phyloP scores from a whole-genome alignment of 1,139 yeast species.

The Saccharomyces uvarum region DNA sequence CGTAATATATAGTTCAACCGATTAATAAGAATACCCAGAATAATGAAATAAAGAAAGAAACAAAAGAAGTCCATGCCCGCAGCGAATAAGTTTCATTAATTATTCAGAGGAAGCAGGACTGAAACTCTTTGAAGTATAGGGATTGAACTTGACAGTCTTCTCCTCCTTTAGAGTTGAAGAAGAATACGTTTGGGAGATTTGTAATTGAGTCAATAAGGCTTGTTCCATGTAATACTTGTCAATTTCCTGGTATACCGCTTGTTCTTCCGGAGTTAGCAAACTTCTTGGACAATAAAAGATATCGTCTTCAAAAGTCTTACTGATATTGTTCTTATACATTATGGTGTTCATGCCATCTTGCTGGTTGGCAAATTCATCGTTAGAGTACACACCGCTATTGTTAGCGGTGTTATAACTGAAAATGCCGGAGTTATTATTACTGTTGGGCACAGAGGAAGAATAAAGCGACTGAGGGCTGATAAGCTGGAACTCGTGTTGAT shows the following conservation, averaged over 20 bases:
- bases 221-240: slow-evolving; percentile 13
- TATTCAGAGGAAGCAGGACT: slow-evolving; percentile 15
- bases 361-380: background rate
- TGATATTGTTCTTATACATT: slow-evolving; percentile 15
- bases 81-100: slow-evolving; percentile 2
- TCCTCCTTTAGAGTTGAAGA: slow-evolving; percentile 6
- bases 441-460: background rate
- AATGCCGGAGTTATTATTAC: background rate
- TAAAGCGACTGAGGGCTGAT: background rate
- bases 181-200: slow-evolving; percentile 7
- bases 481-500: background rate
- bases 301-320: slow-evolving; percentile 28
- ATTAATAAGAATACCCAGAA: background rate
- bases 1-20: background rate
- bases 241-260: slow-evolving; percentile 15
- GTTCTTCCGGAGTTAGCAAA: slow-evolving; percentile 18
- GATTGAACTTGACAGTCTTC: slow-evolving; percentile 17
- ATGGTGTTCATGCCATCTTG: slow-evolving; percentile 7
- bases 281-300: slow-evolving; percentile 26
- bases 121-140: slow-evolving; percentile 33
- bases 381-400: slow-evolving; percentile 12
- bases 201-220: slow-evolving; percentile 6
- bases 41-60: background rate
- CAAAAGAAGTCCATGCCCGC: background rate
- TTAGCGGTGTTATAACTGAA: background rate